These are phyloP conservation scores for Epichloe glyceriae DNA, from an alignment of 2,329 filamentous ascomycete species.

Conservation along the genomic window DNA sequence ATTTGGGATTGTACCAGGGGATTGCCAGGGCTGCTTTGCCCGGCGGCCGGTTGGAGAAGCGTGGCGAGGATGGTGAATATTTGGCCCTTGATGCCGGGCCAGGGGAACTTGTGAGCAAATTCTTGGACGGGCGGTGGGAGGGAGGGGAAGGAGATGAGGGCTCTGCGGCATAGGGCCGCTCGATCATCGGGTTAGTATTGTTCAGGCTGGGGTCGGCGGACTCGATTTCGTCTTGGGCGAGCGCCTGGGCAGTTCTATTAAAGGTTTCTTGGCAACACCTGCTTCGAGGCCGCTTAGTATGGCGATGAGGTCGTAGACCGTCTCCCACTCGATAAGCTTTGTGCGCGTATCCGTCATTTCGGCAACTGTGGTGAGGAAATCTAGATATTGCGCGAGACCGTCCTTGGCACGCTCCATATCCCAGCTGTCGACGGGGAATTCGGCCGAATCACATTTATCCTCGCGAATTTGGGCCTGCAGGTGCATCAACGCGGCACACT, in stretches of 20 bases:
- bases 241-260: conserved; percentile 34
- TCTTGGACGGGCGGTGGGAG: conserved; percentile 41
- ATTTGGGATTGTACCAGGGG: conserved; percentile 79
- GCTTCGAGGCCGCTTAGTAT: conserved; percentile 78
- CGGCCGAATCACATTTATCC: conserved; percentile 60
- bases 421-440: conserved; percentile 92
- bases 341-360: conserved; percentile 74
- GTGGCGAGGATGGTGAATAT: conserved; percentile 83
- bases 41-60: conserved; percentile 69
- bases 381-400: conserved; percentile 84
- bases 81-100: conserved; percentile 74
- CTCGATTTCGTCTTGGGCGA: conserved; percentile 11
- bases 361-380: conserved; percentile 82
- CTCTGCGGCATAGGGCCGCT: conserved; percentile 45
- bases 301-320: conserved; percentile 76
- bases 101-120: conserved; percentile 49
- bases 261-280: conserved; percentile 71
- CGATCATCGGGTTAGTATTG: conserved; percentile 31
- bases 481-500: conserved; percentile 88
- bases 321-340: conserved; percentile 83
- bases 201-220: conserved; percentile 18
- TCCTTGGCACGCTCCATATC: conserved; percentile 97
- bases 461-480: conserved; percentile 81
- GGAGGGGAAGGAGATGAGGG: conserved; percentile 21
- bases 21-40: conserved; percentile 47